Base-by-base conservation (phyloP, 2,329 filamentous ascomycete species). In the Hyphodiscus sp. region DNA sequence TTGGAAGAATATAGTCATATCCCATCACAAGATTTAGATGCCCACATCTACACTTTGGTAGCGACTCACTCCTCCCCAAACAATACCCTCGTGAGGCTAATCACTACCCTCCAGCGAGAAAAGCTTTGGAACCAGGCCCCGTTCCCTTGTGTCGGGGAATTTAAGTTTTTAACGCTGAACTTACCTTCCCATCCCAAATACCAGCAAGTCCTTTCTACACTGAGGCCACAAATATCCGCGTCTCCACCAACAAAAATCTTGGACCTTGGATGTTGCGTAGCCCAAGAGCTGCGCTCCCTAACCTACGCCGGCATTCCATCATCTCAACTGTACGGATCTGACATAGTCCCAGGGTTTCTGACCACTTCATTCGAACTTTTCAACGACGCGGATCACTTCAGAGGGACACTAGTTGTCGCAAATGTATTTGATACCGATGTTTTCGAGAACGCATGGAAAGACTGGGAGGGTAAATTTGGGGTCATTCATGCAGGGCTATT, bases 181-280 rank as follows among this genome's bases (percentile, higher is more conserved):
- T 50, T 62, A 3, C 30, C 49, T 18, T 46, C 20, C 15, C 45
- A 46, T 5, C 59, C 54, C 19, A 26, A 41, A 15, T 61, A 60
- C 45, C 46, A 45, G 11, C 44, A 45, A 9, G 47, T 60, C 10
- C 47, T 60, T 11, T 29, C 42, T 19, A 58, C 54, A 16, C 45
- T 61, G 15, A 41, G 47, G 7, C 16, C 43, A 10, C 29, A 47
- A 30, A 41, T 52, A 15, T 47, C 49, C 9, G 33, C 45, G 0
- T n/a, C 15, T 15, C 26, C 19, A 43, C 33, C 50, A 26, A 54
- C 56, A 1, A 49, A 38, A 2, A 57, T 72, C 7, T 64, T 73
- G 16, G 72, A 73, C 54, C 57, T 73, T 1, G 71, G 70, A 15
- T 71, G 70, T 47, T 71, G 69, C 54, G 65, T 73, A 23, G 71